A percentile compares a stretch with the other conserved stretches of the same genome.
These are phyloP conservation scores for Blepharisma stoltei DNA, from an alignment of 73 alveolate genomes.

Conservation along the genomic window DNA sequence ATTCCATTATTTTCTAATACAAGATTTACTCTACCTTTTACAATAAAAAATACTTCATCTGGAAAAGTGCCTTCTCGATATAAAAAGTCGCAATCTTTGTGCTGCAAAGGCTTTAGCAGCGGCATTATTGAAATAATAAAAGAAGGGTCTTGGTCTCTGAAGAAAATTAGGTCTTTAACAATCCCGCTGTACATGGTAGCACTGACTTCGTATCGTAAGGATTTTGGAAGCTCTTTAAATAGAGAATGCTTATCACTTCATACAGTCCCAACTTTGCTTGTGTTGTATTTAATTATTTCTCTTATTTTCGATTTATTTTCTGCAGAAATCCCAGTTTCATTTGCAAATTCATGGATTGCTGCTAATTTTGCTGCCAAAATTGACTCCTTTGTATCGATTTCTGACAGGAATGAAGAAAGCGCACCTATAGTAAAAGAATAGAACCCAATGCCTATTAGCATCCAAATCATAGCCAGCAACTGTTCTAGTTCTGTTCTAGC, in stretches of 20 bases:
- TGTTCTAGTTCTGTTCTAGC: constrained; percentile 47
- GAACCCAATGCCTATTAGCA: constrained; percentile 53
- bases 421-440: constrained; percentile 5
- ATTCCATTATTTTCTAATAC: not conserved
- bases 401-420: not conserved
- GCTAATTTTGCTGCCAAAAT: constrained; percentile 36
- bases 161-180: not conserved
- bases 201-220: constrained; percentile 5
- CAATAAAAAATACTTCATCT: not conserved
- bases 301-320: constrained; percentile 40
- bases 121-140: constrained; percentile 13
- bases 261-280: constrained; percentile 41
- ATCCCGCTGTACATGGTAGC: not conserved
- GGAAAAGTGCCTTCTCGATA: not conserved
- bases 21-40: not conserved
- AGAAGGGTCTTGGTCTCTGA: not conserved
- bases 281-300: constrained; percentile 39
- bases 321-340: constrained; percentile 37
- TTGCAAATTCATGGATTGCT: constrained; percentile 51
- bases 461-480: constrained; percentile 51
- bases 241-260: constrained; percentile 38
- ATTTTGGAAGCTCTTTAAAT: constrained; percentile 27
- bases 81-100: not conserved
- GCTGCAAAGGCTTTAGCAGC: not conserved
- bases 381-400: constrained; percentile 36